Evolutionary conservation across 2,329 filamentous ascomycete genomes (phyloP).

Genomic region (Cercospora zeina): DNA sequence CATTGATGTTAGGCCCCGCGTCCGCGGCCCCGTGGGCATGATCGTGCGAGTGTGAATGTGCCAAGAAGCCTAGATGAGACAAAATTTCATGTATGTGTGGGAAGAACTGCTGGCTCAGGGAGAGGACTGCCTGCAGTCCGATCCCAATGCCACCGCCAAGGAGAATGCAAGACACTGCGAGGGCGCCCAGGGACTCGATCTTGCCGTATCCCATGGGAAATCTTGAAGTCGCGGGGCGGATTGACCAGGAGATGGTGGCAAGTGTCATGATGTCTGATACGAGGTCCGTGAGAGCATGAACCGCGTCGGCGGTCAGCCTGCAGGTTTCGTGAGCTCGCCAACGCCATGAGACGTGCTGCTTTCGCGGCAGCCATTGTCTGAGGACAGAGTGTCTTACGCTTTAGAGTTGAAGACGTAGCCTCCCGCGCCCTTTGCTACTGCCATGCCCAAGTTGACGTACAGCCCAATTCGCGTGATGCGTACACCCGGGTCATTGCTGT

Average conservation of each 20-base stretch:
- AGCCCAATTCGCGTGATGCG: slow-evolving; percentile 88
- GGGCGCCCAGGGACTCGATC: slow-evolving; percentile 89
- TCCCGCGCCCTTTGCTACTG: slow-evolving; percentile 85
- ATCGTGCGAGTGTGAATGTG: slow-evolving; percentile 59
- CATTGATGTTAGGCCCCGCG: slow-evolving; percentile 78
- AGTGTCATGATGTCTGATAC: slow-evolving; percentile 93
- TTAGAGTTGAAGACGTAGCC: slow-evolving; percentile 95
- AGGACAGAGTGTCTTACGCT: slow-evolving; percentile 40
- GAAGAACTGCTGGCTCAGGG: slow-evolving; percentile 54
- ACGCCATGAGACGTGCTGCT: not conserved
- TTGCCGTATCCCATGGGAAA: slow-evolving; percentile 96
- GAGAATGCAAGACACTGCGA: slow-evolving; percentile 90
- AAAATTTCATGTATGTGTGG: slow-evolving; percentile 49
- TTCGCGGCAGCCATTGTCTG: not conserved
- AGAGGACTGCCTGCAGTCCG: slow-evolving; percentile 67
- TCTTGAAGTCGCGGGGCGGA: slow-evolving; percentile 76
- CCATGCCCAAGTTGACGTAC: slow-evolving; percentile 90
- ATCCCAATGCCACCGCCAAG: slow-evolving; percentile 89
- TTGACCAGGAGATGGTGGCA: slow-evolving; percentile 88
- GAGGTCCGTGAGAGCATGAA: slow-evolving; percentile 92
- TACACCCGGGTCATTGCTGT: slow-evolving; percentile 90
- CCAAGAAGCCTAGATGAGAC: slow-evolving; percentile 47
- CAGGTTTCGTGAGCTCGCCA: slow-evolving; percentile 7
- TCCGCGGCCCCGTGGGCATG: slow-evolving; percentile 65
- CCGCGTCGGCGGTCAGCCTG: slow-evolving; percentile 68